Base-by-base conservation (phyloP, 2,329 filamentous ascomycete species). In the Aureobasidium lini region DNA sequence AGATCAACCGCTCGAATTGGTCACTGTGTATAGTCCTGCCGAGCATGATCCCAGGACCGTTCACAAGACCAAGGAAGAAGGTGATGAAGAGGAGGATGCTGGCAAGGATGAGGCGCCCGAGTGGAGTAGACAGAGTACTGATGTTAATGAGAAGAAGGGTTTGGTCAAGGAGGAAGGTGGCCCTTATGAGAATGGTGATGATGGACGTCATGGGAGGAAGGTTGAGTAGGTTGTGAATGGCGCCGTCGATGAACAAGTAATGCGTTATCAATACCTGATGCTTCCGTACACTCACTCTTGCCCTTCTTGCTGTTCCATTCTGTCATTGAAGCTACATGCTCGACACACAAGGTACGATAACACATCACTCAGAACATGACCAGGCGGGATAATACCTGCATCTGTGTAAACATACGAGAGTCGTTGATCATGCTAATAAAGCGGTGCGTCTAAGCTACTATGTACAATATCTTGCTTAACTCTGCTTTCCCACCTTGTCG, bases 31-130 rank as follows among this genome's bases (percentile, higher is more conserved):
- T 68, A 78, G 78, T 11, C 83, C 83, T 0, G 83, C 83, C 0
- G 84, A 87, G 71, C 84, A 87, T 68, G 76, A 81, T 61, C 74
- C 81, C 3, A 79, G 75, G 11, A 81, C 80, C 2, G 80, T 86
- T 52, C 84, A 87, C 67, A 75, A 79, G 71, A 84, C 81, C 0
- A 86, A 86, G 70, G 83, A 83, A 63, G 76, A 85, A 66, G 84
- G 82, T 0, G 83, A 86, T 63, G 76, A 79, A 67, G 81, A 83
- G 63, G 84, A 86, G 65, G 83, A 85, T 29, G 79, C 79, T 6
- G 84, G 81, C 0, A 77, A 78, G 57, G 84, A 86, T 69, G 82
- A 82, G 67, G 77, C 84, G 37, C 82, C 84, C 0, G 78, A 76
- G 54, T 87, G 84, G 84, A 79, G 76, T 54, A 74, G 75, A 70